These are phyloP conservation scores for Trichoderma brevicompactum DNA, from an alignment of 2,329 filamentous ascomycete genomes.

Conservation along the genomic window DNA sequence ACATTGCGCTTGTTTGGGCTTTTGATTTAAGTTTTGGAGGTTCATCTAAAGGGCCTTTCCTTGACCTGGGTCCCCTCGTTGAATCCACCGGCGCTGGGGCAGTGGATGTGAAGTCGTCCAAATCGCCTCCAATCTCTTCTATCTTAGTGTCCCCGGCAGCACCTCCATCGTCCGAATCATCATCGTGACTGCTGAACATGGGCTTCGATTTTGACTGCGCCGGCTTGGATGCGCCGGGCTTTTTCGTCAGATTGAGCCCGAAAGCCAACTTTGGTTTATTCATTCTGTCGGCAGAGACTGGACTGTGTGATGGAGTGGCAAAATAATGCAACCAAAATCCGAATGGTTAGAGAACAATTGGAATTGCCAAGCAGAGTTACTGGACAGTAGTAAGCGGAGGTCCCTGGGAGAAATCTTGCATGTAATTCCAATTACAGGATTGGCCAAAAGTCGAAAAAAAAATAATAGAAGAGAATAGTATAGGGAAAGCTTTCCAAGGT, in stretches of 20 bases:
- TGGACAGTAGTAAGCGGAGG: no score
- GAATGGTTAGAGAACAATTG: not conserved
- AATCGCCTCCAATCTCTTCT: conserved; percentile 67
- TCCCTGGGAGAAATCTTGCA: not conserved
- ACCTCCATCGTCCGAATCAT: conserved; percentile 59
- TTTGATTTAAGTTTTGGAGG: conserved; percentile 53
- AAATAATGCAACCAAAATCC: not conserved
- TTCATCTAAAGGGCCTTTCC: conserved; percentile 42
- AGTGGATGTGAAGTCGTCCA: conserved; percentile 52
- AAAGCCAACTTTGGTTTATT: conserved; percentile 55
- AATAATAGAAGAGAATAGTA: not conserved
- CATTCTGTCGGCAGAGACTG: conserved; percentile 42
- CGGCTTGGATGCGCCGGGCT: conserved; percentile 55
- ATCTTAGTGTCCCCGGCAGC: conserved; percentile 45
- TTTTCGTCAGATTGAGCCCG: conserved; percentile 66
- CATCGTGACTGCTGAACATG: conserved; percentile 61
- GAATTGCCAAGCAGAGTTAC: not conserved
- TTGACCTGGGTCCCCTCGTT: conserved; percentile 43
- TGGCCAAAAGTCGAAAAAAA: not conserved
- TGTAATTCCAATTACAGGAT: not conserved
- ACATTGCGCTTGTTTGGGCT: conserved; percentile 50
- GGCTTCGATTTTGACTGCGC: conserved; percentile 52
- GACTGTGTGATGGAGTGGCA: no score
- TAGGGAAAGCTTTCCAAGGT: not conserved
- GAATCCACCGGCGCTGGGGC: conserved; percentile 35